Evolutionary conservation across 2,329 filamentous ascomycete species (phyloP), one percentile per base, ranked within the genome.

Genomic region (Neoscytalidium dimidiatum): DNA sequence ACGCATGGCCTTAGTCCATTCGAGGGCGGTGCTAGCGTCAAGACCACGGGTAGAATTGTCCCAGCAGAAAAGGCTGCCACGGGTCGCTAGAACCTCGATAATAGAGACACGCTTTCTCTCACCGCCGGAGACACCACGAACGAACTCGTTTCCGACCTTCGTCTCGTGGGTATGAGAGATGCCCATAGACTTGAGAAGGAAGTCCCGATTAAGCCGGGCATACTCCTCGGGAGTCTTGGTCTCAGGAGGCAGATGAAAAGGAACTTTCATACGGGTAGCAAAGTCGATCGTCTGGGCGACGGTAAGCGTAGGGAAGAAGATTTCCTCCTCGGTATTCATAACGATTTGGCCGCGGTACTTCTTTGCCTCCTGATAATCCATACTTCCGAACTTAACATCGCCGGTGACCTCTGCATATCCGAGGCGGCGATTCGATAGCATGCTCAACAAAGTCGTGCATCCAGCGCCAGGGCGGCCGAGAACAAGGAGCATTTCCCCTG

Each of bases 391-490:
- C 23, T 79, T 77, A 3, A 90, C 82, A 38, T 75, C 71, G 6
- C 73, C 73, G 2, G 67, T 53, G 52, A 72, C 38, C 29, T 68
- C 63, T 2, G 53, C 53, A 26, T 65, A 65, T 17, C 63, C 63
- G 14, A 65, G 52, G 23, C 63, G 23, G 3, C 63, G 52, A 33
- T 65, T 65, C 9, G 91, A 88, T 1, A 91, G 78, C 0, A 90
- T 92, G 75, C 95, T 93, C 19, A 96, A 82, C 0, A 96, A 80
- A 0, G 92, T 95, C 0, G 91, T 94, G 78, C 96, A 96, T 13
- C 92, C 92, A 8, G 92, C 92, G 1, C 89, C 90, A 0, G 89
- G 88, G 0, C 87, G 81, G 2, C 88, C 88, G 0, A 90, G 78
- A 1, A 90, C 87, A 3, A 90, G 77, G 3, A 89, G 75, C 88